Conservation (phyloP, 1,284 basidiomycete species). For the Ganoderma boninense region DNA sequence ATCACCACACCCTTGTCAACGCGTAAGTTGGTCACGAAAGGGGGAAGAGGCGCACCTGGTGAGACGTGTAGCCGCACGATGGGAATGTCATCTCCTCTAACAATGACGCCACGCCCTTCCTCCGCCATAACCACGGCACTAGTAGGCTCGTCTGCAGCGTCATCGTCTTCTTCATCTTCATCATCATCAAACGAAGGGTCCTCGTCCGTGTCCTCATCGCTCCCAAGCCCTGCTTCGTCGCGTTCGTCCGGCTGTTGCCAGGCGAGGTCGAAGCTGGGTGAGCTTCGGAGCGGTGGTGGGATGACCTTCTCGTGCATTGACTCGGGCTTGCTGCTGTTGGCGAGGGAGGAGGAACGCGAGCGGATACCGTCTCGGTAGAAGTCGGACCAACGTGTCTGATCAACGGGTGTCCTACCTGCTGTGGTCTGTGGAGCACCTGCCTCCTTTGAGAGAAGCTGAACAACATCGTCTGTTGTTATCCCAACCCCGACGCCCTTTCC, state of each 20-base stretch:
- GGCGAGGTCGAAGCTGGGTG: constrained; percentile 75
- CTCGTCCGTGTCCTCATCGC: constrained; percentile 80
- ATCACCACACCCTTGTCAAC: constrained; percentile 13
- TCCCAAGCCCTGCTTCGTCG: constrained; percentile 71
- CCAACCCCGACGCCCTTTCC: constrained; percentile 59
- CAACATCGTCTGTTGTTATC: constrained; percentile 69
- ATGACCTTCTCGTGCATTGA: constrained; percentile 51
- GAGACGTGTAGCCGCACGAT: constrained; percentile 70
- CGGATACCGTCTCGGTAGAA: constrained; percentile 66
- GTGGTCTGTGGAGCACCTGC: constrained; percentile 51
- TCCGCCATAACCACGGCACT: constrained; percentile 81
- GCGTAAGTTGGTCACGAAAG: constrained; percentile 19
- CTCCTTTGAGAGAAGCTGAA: constrained; percentile 65
- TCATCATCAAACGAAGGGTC: constrained; percentile 59
- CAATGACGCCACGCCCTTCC: constrained; percentile 82
- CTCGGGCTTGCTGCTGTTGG: constrained; percentile 54
- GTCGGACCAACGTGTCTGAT: constrained; percentile 70
- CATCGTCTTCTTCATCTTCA: constrained; percentile 63
- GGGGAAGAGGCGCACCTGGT: constrained; percentile 58
- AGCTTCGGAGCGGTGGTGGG: constrained; percentile 53
- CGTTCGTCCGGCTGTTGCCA: constrained; percentile 79
- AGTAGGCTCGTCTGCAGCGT: constrained; percentile 74
- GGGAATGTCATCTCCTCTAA: constrained; percentile 70
- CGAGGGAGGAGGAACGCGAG: constrained; percentile 74
- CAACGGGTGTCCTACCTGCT: constrained; percentile 54